Conservation (phyloP, 2,329 filamentous ascomycete genomes). For the Ceratocystis destructans region DNA sequence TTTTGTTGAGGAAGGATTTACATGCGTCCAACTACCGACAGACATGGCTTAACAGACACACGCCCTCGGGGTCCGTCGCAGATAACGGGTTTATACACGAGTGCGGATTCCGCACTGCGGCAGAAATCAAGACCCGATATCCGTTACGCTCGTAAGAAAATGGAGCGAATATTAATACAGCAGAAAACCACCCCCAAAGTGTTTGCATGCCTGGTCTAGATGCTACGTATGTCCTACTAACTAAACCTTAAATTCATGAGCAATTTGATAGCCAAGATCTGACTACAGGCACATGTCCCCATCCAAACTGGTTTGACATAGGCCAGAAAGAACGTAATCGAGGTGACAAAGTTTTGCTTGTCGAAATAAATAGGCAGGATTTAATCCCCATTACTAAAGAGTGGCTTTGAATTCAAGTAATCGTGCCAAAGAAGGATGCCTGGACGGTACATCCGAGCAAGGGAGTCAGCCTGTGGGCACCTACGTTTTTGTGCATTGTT, state of each 20-base stretch:
- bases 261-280: neutral
- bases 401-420: neutral
- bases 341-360: neutral
- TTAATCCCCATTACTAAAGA: neutral
- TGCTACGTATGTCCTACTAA: neutral
- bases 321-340: neutral
- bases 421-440: neutral
- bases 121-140: neutral
- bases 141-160: neutral
- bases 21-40: neutral
- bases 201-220: neutral
- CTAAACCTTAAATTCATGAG: neutral
- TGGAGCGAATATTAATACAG: too few relatives aligned
- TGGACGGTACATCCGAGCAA: neutral
- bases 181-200: neutral
- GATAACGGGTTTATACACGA: neutral
- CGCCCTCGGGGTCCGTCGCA: neutral
- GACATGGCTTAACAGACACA: too few relatives aligned
- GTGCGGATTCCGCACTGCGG: neutral
- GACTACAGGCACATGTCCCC: neutral
- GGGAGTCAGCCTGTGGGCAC: neutral
- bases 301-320: neutral
- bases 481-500: neutral
- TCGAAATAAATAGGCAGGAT: neutral
- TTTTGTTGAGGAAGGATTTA: neutral